Evolutionary conservation across 2,329 filamentous ascomycete species (phyloP).

Genomic region (Sporothrix pseudoabietina): DNA sequence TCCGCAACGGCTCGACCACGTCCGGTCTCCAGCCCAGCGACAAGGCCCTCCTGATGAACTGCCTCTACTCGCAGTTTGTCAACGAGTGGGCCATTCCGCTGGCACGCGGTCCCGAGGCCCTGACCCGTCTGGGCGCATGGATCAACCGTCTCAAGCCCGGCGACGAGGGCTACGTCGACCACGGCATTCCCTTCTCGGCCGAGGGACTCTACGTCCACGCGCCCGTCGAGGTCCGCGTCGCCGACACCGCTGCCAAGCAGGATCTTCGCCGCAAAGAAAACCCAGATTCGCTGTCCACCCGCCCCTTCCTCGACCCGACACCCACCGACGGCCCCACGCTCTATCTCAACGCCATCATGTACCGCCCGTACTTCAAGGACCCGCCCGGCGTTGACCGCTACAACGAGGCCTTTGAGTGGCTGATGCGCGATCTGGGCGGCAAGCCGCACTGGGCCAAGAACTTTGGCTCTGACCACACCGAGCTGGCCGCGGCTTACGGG

Average conservation of each 20-base stretch:
- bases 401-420: conserved; percentile 78
- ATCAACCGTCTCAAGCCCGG: conserved; percentile 64
- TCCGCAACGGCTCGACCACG: conserved; percentile 62
- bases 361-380: conserved; percentile 71
- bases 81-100: conserved; percentile 97
- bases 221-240: conserved; percentile 75
- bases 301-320: conserved; percentile 62
- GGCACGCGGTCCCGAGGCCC: conserved; percentile 80
- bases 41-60: conserved; percentile 89
- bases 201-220: conserved; percentile 74
- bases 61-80: conserved; percentile 96
- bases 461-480: conserved; percentile 58
- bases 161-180: conserved; percentile 59
- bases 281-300: conserved; percentile 25
- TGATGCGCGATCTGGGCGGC: conserved; percentile 76
- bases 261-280: conserved; percentile 38
- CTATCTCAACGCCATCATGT: conserved; percentile 79
- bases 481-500: conserved; percentile 65
- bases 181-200: conserved; percentile 68
- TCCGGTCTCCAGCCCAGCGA: conserved; percentile 77
- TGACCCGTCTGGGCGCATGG: conserved; percentile 83
- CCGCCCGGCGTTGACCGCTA: conserved; percentile 70
- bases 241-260: conserved; percentile 56
- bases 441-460: conserved; percentile 84
- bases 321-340: conserved; percentile 64